These are phyloP conservation scores for Paecilomyces dactylethromorphus DNA, from an alignment of 2,329 filamentous ascomycete genomes.

Conservation along the genomic window DNA sequence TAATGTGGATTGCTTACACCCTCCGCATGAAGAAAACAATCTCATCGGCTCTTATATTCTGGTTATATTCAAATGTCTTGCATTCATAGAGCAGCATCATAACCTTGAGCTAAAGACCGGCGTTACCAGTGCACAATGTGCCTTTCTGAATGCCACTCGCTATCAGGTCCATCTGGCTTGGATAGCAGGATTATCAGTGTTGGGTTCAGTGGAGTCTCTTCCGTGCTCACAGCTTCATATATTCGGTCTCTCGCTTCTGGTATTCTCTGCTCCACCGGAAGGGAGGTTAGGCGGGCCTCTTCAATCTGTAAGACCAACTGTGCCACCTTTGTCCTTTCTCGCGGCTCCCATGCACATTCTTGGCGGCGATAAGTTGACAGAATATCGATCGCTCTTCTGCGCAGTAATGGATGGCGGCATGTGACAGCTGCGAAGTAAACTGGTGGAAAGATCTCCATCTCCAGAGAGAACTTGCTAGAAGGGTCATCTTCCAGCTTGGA, in stretches of 20 bases:
- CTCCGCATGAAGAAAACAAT: not conserved
- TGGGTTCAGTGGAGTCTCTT: not conserved
- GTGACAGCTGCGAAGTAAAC: conserved; percentile 26
- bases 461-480: conserved; percentile 12
- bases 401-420: conserved; percentile 23
- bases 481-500: not conserved
- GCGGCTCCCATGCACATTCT: not conserved
- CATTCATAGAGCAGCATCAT: not conserved
- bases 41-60: not conserved
- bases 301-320: not conserved
- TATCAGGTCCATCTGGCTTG: not conserved
- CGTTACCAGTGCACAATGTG: not conserved
- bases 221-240: not conserved
- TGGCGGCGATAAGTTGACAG: not conserved
- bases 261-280: not conserved
- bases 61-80: not conserved
- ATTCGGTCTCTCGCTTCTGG: not conserved
- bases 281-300: not conserved
- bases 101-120: not conserved
- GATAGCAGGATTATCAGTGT: not conserved
- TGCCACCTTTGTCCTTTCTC: not conserved
- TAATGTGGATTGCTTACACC: not conserved
- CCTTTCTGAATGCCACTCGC: not conserved
- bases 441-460: conserved; percentile 24
- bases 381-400: conserved; percentile 20